These are phyloP conservation scores for Termitomyces sp. DNA, from an alignment of 768 basidiomycete species.

Conservation along the genomic window DNA sequence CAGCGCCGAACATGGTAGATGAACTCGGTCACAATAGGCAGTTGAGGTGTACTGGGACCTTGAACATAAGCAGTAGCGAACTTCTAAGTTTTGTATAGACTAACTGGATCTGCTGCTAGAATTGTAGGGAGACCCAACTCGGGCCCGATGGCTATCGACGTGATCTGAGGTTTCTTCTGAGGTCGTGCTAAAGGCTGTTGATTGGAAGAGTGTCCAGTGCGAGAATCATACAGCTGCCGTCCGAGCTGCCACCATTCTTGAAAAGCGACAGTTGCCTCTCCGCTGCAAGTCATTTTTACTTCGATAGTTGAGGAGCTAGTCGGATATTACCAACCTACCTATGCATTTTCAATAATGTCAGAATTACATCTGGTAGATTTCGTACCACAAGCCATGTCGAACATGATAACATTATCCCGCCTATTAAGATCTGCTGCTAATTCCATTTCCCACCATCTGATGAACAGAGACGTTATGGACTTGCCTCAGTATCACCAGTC, in stretches of 20 bases:
- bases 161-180: constrained; percentile 16
- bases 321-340: constrained; percentile 23
- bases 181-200: constrained; percentile 10
- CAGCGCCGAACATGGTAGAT: constrained; percentile 47
- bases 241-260: constrained; percentile 55
- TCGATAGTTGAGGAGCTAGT: background rate
- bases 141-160: constrained; percentile 27
- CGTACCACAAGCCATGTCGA: constrained; percentile 58
- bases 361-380: constrained; percentile 16
- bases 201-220: background rate
- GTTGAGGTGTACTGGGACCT: constrained; percentile 48
- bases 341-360: background rate
- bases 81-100: constrained; percentile 13
- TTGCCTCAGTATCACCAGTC: constrained; percentile 4
- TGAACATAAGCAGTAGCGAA: background rate
- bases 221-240: constrained; percentile 16
- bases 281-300: constrained; percentile 31
- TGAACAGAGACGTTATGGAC: constrained; percentile 1
- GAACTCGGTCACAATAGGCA: constrained; percentile 53
- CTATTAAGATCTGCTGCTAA: constrained; percentile 10
- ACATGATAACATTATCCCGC: constrained; percentile 28
- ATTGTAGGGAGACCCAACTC: constrained; percentile 28
- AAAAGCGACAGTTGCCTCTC: constrained; percentile 56
- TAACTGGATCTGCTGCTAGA: constrained; percentile 48
- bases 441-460: constrained; percentile 36